phyloP scores from a whole-genome alignment of 768 basidiomycete genomes.

The Hericium erinaceus region DNA sequence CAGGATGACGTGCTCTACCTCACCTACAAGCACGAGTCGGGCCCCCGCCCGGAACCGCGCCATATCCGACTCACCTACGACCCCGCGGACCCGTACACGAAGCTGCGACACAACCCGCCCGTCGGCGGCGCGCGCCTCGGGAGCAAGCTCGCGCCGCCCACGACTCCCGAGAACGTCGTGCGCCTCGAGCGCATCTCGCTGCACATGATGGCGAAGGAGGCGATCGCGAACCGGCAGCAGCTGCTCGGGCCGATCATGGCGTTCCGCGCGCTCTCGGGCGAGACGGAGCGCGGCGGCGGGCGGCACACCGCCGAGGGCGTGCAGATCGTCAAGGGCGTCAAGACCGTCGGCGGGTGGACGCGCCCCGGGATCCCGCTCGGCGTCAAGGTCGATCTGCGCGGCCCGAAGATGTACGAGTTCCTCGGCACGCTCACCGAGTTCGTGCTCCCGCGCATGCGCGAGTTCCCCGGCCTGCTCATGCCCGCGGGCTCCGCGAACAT shows the following conservation, averaged over 20 bases:
- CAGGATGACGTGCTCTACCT: conserved; percentile 91
- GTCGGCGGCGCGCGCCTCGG: conserved; percentile 62
- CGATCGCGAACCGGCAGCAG: conserved; percentile 56
- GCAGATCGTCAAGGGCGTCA: conserved; percentile 60
- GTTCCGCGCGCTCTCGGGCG: conserved; percentile 78
- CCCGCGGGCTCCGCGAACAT: conserved; percentile 65
- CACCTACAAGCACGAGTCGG: conserved; percentile 73
- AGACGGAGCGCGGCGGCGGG: conserved; percentile 67
- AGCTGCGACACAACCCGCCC: conserved; percentile 66
- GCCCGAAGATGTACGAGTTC: conserved; percentile 93
- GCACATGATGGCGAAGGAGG: conserved; percentile 81
- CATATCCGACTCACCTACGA: conserved; percentile 62
- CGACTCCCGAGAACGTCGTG: conserved; percentile 61
- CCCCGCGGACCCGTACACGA: conserved; percentile 73
- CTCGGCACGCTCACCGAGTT: conserved; percentile 83
- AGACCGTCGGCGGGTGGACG: conserved; percentile 75
- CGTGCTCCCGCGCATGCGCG: conserved; percentile 88
- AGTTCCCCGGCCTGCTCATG: conserved; percentile 77
- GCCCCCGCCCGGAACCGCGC: conserved; percentile 42
- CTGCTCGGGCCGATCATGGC: conserved; percentile 85
- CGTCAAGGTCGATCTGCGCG: conserved; percentile 84
- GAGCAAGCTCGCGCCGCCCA: conserved; percentile 56
- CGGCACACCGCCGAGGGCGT: conserved; percentile 67
- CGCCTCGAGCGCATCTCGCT: conserved; percentile 77
- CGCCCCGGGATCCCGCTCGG: conserved; percentile 75